Evolutionary conservation across 108 stramenopile genomes (phyloP).

Genomic region (Cyclotella sp.): DNA sequence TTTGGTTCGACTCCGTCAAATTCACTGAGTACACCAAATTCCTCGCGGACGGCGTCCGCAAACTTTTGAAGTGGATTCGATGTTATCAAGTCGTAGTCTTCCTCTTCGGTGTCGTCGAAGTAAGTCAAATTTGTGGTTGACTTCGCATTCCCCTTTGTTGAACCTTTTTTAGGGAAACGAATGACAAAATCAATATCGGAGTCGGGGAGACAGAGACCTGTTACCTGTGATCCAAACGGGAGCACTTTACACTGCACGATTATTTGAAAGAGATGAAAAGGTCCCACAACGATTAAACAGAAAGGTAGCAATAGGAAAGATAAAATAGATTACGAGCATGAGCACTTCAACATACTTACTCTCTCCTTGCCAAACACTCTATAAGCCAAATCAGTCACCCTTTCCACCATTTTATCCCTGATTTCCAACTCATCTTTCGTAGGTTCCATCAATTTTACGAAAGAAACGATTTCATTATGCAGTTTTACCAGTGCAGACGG

Average conservation of each 20-base stretch:
- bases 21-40: constrained; percentile 52
- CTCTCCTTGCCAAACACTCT: constrained; percentile 44
- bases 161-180: constrained; percentile 29
- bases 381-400: constrained; percentile 57
- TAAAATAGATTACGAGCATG: neutral
- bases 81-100: neutral
- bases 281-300: neutral
- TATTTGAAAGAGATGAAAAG: neutral
- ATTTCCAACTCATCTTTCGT: constrained; percentile 65
- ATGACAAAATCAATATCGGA: constrained; percentile 90
- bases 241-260: constrained; percentile 50
- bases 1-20: constrained; percentile 12
- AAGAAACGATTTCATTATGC: constrained; percentile 97
- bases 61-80: constrained; percentile 60
- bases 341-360: constrained; percentile 27
- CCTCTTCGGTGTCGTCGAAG: constrained; percentile 18
- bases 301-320: neutral
- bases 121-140: neutral
- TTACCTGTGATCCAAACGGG: constrained; percentile 94
- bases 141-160: constrained; percentile 17
- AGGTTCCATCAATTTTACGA: constrained; percentile 89
- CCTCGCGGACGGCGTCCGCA: constrained; percentile 61
- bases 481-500: constrained; percentile 72
- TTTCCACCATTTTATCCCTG: constrained; percentile 60
- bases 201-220: constrained; percentile 85